Evolutionary conservation across 345 rosid genomes (phyloP), one percentile per base, ranked within the genome.

Genomic region (Lumnitzera racemosa): DNA sequence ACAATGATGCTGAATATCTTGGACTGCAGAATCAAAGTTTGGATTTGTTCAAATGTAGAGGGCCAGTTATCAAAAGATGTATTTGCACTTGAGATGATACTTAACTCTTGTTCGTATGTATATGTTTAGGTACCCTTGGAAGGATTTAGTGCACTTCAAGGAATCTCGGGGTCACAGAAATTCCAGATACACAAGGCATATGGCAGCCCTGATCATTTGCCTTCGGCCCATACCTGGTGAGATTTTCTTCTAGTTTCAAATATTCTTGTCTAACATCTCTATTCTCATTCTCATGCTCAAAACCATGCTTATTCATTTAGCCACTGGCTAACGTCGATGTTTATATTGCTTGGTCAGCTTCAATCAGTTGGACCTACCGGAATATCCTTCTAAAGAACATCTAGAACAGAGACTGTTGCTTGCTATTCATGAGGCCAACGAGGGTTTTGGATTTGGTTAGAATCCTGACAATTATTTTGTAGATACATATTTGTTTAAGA

Each of bases 111-210:
- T 27, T 53, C 49, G 20, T 20, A 36, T 20, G 25, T 0, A 58
- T 29, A 24, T 51, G 53, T 56, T 56, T 81, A 92, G 97, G 99
- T 92, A 56, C 99, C 99, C 43, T 68, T 92, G 63, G 99, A 92
- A 80, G 99, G 99, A 50, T 92, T 87, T 69, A 85, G 87, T 57
- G 96, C 97, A 9, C 97, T 92, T 50, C 97, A 89, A 74, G 99
- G 99, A 59, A 92, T 92, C 57, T 92, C 99, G 27, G 97, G 99
- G 12, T 72, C 90, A 1, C 99, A 92, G 61, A 92, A 87, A 80
- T 92, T 92, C 61, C 99, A 92, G 76, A 92, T 89, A 76, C 99
- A 92, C 90, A 92, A 86, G 70, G 99, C 99, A 15, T 92, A 92
- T 59, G 99, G 99, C 67, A 87, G 96, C 67, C 63, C 83, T 8